A percentile compares a stretch with the other conserved stretches of the same genome.
These are phyloP conservation scores for Russula sp. DNA, from an alignment of 768 basidiomycete species.

Conservation along the genomic window DNA sequence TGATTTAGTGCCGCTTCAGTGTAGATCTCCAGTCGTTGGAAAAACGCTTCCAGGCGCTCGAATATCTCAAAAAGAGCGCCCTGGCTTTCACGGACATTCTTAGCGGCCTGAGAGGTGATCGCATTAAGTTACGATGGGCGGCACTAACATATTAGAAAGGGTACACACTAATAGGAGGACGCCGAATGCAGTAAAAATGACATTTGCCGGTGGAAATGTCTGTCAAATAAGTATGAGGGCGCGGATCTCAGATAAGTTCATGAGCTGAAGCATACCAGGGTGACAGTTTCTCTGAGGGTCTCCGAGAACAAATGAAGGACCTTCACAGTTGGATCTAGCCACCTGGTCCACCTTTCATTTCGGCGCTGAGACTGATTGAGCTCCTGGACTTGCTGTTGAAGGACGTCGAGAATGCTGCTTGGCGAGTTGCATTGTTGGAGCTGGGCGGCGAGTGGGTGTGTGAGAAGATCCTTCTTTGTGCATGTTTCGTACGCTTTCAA, in stretches of 20 bases:
- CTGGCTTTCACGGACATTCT: background rate
- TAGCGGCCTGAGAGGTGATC: background rate
- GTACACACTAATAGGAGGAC: constrained; percentile 1
- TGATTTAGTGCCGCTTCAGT: background rate
- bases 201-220: background rate
- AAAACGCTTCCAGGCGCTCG: background rate
- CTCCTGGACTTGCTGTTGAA: background rate
- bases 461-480: background rate
- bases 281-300: background rate
- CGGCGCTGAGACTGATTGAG: background rate
- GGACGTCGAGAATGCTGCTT: background rate
- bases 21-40: background rate
- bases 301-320: background rate
- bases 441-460: background rate
- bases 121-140: background rate
- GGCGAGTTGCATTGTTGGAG: background rate
- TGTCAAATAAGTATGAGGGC: background rate
- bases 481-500: background rate
- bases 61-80: background rate
- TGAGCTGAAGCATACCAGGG: background rate
- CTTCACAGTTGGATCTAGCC: background rate
- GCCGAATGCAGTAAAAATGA: background rate
- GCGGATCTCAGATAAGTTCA: too few species aligned
- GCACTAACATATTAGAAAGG: background rate
- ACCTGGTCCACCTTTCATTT: background rate